Evolutionary conservation across 768 basidiomycete genomes (phyloP).

Genomic region (Suillus subaureus): DNA sequence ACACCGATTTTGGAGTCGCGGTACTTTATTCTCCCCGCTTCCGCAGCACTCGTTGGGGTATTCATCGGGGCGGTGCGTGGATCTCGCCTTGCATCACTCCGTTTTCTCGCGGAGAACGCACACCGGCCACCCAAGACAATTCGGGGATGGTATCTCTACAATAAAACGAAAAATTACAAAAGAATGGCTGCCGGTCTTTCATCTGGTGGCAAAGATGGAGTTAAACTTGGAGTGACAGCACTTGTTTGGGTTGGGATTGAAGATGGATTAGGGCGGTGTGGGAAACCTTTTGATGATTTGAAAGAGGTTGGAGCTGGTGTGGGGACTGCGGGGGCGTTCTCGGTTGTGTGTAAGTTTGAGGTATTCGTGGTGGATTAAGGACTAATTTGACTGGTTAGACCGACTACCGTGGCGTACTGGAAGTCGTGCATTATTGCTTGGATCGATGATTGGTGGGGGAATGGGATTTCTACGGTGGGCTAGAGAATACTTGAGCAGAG

Average conservation of each 20-base stretch:
- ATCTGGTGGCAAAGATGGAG: slow-evolving; percentile 61
- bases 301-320: slow-evolving; percentile 65
- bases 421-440: slow-evolving; percentile 52
- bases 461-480: slow-evolving; percentile 51
- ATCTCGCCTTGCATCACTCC: slow-evolving; percentile 68
- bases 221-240: slow-evolving; percentile 49
- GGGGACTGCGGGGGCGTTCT: slow-evolving; percentile 63
- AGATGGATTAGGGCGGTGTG: slow-evolving; percentile 42
- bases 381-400: slow-evolving; percentile 41
- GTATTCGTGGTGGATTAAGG: neutral
- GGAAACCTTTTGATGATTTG: slow-evolving; percentile 39
- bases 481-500: slow-evolving; percentile 29
- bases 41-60: slow-evolving; percentile 62
- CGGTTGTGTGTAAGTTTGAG: slow-evolving; percentile 49
- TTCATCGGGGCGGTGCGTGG: slow-evolving; percentile 75
- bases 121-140: slow-evolving; percentile 85
- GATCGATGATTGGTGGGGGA: slow-evolving; percentile 55
- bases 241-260: slow-evolving; percentile 52
- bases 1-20: slow-evolving; percentile 44
- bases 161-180: slow-evolving; percentile 93
- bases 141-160: slow-evolving; percentile 94
- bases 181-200: slow-evolving; percentile 74
- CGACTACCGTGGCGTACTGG: slow-evolving; percentile 55
- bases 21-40: slow-evolving; percentile 61
- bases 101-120: slow-evolving; percentile 91